phyloP scores from a whole-genome alignment of 2,329 filamentous ascomycete species.

The Aspergillus texensis region DNA sequence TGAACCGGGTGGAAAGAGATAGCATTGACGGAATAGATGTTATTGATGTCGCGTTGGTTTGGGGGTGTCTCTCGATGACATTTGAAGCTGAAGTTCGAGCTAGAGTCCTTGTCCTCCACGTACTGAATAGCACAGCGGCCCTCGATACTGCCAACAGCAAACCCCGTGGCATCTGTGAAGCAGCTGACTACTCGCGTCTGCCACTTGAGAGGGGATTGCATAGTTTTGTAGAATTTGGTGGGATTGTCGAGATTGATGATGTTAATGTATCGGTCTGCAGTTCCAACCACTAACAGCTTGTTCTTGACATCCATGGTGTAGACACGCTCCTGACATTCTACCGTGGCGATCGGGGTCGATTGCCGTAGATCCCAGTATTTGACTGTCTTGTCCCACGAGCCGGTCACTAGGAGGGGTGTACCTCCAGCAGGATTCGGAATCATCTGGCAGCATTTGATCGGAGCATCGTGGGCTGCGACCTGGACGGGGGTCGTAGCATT shows the following conservation, averaged over 20 bases:
- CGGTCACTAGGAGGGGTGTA: slow-evolving; percentile 83
- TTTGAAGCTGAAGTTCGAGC: slow-evolving; percentile 98
- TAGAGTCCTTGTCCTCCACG: slow-evolving; percentile 90
- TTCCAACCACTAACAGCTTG: slow-evolving; percentile 86
- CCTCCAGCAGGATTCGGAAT: slow-evolving; percentile 62
- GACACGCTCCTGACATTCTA: slow-evolving; percentile 56
- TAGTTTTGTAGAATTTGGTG: slow-evolving; percentile 89
- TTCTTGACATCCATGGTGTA: slow-evolving; percentile 92
- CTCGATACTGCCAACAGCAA: slow-evolving; percentile 94
- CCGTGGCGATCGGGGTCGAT: slow-evolving; percentile 46
- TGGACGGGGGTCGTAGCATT: slow-evolving; percentile 61
- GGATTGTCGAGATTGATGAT: slow-evolving; percentile 89
- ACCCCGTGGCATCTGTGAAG: slow-evolving; percentile 88
- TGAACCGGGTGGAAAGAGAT: slow-evolving; percentile 97
- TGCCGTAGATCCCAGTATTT: slow-evolving; percentile 61
- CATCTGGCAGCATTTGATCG: slow-evolving; percentile 77
- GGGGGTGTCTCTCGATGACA: slow-evolving; percentile 85
- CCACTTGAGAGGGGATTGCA: slow-evolving; percentile 96
- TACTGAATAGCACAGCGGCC: slow-evolving; percentile 98
- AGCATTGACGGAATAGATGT: slow-evolving; percentile 93
- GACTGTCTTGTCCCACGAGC: slow-evolving; percentile 64
- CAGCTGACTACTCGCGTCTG: slow-evolving; percentile 95
- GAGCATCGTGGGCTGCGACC: slow-evolving; percentile 81
- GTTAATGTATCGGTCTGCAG: slow-evolving; percentile 94
- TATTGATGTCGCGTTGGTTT: slow-evolving; percentile 68